phyloP scores from a whole-genome alignment of 176 grass and related monocot species.

The Zizania latifolia region DNA sequence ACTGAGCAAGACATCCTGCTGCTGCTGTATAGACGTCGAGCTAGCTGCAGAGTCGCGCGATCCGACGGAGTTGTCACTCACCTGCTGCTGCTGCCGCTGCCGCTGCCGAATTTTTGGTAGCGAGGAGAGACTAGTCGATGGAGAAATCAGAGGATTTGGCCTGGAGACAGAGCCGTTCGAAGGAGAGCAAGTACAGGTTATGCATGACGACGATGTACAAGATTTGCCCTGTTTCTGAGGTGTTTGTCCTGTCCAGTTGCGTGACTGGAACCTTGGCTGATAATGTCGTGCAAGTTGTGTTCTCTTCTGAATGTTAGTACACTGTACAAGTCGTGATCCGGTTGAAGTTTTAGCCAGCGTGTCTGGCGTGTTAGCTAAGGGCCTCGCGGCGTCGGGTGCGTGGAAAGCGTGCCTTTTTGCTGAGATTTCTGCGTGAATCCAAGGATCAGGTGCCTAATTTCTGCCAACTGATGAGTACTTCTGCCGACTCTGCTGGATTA shows the following conservation, averaged over 20 bases:
- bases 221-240: neutral
- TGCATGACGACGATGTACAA: constrained; percentile 14
- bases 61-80: neutral
- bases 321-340: neutral
- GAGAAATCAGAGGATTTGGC: neutral
- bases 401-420: neutral
- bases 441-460: neutral
- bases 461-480: neutral
- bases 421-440: neutral
- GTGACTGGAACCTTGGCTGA: neutral
- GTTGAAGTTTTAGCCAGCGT: neutral
- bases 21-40: constrained; percentile 18
- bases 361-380: neutral
- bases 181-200: neutral
- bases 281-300: neutral
- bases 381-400: neutral
- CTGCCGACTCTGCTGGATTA: neutral
- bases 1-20: constrained; percentile 26
- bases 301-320: neutral
- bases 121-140: neutral
- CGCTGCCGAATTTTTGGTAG: neutral
- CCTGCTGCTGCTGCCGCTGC: neutral
- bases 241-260: neutral
- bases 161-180: neutral
- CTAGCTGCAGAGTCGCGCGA: neutral